phyloP scores from a whole-genome alignment of 2,329 filamentous ascomycete species.

The Fusarium avenaceum region DNA sequence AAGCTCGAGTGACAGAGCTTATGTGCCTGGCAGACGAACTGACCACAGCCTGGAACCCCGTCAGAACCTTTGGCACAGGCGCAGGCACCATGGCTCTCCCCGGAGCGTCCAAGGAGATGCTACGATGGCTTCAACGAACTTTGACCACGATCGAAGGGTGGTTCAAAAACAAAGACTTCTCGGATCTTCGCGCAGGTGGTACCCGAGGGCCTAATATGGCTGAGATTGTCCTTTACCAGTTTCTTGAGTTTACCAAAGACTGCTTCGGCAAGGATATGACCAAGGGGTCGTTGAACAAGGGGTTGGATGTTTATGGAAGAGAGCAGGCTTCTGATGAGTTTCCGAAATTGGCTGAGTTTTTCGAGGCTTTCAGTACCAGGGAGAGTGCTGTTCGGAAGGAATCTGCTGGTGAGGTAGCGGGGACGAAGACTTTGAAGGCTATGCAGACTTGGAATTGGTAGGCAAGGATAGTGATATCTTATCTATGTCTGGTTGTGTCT shows the following conservation, averaged over 20 bases:
- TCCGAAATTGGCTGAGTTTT: neutral
- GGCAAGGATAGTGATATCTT: too few relatives aligned
- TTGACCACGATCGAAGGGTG: neutral
- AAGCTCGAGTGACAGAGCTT: neutral
- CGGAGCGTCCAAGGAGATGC: neutral
- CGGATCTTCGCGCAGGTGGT: neutral
- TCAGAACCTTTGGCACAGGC: neutral
- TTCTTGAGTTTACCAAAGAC: neutral
- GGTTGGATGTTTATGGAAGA: neutral
- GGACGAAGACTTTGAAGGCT: neutral
- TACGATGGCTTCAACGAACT: neutral
- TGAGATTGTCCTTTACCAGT: neutral
- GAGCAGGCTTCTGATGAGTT: neutral
- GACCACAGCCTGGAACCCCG: neutral
- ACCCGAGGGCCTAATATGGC: neutral
- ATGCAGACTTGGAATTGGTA: conserved; percentile 2
- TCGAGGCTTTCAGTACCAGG: neutral
- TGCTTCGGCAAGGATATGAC: conserved; percentile 1
- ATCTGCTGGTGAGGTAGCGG: neutral
- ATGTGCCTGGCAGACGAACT: neutral
- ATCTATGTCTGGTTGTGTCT: too few relatives aligned
- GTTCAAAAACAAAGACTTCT: neutral
- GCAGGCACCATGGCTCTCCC: neutral
- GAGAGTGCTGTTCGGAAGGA: neutral
- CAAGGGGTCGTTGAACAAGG: neutral